These are phyloP conservation scores for Agroathelia rolfsii DNA, from an alignment of 1,284 basidiomycete species.

Conservation along the genomic window DNA sequence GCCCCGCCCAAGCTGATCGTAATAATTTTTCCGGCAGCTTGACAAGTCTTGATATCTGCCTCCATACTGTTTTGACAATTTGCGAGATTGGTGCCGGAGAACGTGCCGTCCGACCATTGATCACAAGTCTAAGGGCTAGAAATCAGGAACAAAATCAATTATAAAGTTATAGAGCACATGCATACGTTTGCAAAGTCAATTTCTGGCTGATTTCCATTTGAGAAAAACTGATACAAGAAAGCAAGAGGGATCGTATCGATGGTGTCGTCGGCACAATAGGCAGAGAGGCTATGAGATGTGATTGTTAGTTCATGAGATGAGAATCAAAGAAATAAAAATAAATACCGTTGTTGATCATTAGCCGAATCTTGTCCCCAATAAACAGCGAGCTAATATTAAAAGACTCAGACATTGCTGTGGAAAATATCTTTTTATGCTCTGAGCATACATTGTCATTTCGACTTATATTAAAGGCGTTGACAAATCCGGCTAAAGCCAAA, in stretches of 20 bases:
- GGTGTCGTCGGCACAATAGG: constrained; percentile 33
- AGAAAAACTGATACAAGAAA: constrained; percentile 53
- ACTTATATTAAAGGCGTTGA: no score
- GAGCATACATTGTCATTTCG: no score
- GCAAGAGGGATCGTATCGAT: constrained; percentile 56
- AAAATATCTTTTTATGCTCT: no score
- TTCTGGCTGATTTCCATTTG: constrained; percentile 44
- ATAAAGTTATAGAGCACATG: constrained; percentile 2
- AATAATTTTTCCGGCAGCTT: constrained; percentile 52
- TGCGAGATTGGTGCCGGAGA: constrained; percentile 45
- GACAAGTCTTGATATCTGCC: constrained; percentile 46
- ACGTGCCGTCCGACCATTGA: constrained; percentile 40
- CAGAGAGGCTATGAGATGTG: not conserved
- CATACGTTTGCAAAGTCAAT: constrained; percentile 55
- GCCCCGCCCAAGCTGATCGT: constrained; percentile 43
- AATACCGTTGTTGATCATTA: constrained; percentile 9
- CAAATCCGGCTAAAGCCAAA: no score
- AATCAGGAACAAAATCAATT: constrained; percentile 2
- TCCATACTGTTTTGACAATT: constrained; percentile 46
- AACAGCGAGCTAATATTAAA: not conserved
- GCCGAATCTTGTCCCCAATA: constrained; percentile 22
- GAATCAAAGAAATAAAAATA: constrained; percentile 1
- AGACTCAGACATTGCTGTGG: no score
- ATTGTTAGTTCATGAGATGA: not conserved
- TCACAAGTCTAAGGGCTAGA: constrained; percentile 41